Percentiles rank a stretch among this genome's conserved stretches.
Conservation (phyloP, 73 alveolate species). For the Paramecium bursaria region DNA sequence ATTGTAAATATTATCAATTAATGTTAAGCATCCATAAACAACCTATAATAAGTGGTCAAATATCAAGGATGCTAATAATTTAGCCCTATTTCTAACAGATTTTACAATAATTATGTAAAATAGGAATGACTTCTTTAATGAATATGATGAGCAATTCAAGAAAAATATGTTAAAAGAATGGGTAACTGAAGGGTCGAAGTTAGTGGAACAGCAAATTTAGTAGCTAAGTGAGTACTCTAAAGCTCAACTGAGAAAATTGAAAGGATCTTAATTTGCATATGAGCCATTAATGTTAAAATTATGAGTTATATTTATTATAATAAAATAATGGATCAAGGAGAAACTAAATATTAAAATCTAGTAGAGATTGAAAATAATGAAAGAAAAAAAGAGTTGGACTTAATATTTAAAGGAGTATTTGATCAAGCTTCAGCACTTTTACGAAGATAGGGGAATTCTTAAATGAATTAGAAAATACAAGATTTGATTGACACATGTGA, state of each 20-base stretch:
- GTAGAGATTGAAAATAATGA: conserved; percentile 32
- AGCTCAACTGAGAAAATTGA: too few species aligned
- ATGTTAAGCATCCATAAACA: conserved; percentile 10
- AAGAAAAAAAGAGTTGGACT: conserved; percentile 32
- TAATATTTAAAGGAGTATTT: conserved; percentile 17
- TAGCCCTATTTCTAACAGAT: conserved; percentile 11
- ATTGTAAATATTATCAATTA: not conserved
- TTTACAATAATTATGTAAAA: not conserved
- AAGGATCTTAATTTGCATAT: too few species aligned
- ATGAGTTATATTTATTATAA: too few species aligned
- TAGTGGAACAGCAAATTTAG: too few species aligned
- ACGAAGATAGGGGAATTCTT: conserved; percentile 3
- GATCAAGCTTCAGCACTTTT: conserved; percentile 21
- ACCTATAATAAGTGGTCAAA: conserved; percentile 13
- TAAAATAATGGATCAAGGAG: too few species aligned
- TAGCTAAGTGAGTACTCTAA: too few species aligned
- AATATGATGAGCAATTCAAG: conserved; percentile 10
- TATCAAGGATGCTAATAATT: conserved; percentile 15
- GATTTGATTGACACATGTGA: not conserved
- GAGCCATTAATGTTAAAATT: too few species aligned
- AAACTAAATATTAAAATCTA: too few species aligned
- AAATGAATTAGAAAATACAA: not conserved
- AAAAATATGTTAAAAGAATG: conserved; percentile 3
- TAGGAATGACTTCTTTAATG: conserved; percentile 31
- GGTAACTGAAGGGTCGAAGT: not conserved